These are phyloP conservation scores for Lachancea sp. DNA, from an alignment of 805 yeast species.

Conservation along the genomic window DNA sequence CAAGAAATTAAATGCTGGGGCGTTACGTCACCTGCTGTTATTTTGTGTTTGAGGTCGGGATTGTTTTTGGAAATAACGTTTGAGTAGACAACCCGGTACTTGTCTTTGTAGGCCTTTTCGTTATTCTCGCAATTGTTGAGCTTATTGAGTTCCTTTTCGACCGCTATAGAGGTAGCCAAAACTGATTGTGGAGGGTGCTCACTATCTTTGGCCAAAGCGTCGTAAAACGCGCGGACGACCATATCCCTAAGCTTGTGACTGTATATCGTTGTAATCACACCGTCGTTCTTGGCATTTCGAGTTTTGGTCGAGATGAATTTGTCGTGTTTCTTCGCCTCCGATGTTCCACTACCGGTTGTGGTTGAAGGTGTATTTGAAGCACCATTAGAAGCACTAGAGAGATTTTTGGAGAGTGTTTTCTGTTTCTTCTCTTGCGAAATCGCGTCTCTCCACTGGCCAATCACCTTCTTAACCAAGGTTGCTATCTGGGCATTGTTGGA, in stretches of 20 bases:
- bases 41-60: constrained; percentile 69
- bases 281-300: constrained; percentile 78
- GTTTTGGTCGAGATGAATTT: constrained; percentile 47
- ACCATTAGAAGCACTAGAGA: constrained; percentile 9
- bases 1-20: constrained; percentile 65
- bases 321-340: constrained; percentile 27
- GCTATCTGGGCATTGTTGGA: constrained; percentile 61
- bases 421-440: constrained; percentile 57
- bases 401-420: constrained; percentile 7
- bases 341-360: background rate
- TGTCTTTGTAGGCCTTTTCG: constrained; percentile 59
- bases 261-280: constrained; percentile 61
- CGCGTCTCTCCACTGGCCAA: constrained; percentile 83
- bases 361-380: constrained; percentile 16
- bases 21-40: constrained; percentile 59
- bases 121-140: constrained; percentile 50
- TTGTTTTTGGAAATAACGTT: constrained; percentile 85
- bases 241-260: constrained; percentile 78
- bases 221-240: constrained; percentile 76
- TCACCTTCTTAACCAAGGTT: constrained; percentile 70
- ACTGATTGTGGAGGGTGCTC: constrained; percentile 54
- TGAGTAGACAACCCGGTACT: constrained; percentile 78
- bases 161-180: constrained; percentile 55
- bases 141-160: constrained; percentile 66
- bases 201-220: constrained; percentile 82